phyloP scores from a whole-genome alignment of 2,329 filamentous ascomycete species.

The Dendrostoma leiphaemia region DNA sequence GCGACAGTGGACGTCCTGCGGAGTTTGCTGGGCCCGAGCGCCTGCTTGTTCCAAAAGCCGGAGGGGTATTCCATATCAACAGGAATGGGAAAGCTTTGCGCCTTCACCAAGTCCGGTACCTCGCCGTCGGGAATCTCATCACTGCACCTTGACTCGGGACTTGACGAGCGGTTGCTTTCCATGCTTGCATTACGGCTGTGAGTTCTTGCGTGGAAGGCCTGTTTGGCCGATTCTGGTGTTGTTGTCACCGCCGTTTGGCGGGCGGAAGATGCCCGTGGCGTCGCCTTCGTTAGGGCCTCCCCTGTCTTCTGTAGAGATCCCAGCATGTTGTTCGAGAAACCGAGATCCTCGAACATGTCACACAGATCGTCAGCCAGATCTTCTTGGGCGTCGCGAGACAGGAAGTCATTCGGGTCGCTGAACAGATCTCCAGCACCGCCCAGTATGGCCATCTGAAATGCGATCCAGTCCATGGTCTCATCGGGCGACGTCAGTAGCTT shows the following conservation, averaged over 20 bases:
- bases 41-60: constrained; percentile 30
- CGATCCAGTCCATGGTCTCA: constrained; percentile 59
- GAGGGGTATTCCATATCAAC: constrained; percentile 32
- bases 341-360: constrained; percentile 51
- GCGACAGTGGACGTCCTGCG: constrained; percentile 20
- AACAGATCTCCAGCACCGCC: constrained; percentile 54
- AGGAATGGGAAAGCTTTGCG: constrained; percentile 38
- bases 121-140: constrained; percentile 16
- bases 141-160: constrained; percentile 7
- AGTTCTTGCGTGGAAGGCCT: constrained; percentile 11
- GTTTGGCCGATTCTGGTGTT: constrained; percentile 4
- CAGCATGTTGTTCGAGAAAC: constrained; percentile 42
- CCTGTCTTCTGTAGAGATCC: constrained; percentile 28
- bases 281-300: neutral
- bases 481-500: constrained; percentile 39
- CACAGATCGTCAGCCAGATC: constrained; percentile 40
- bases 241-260: neutral
- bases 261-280: neutral
- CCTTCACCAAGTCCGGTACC: constrained; percentile 22
- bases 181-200: constrained; percentile 12
- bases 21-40: constrained; percentile 25
- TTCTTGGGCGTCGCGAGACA: constrained; percentile 26
- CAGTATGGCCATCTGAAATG: constrained; percentile 63
- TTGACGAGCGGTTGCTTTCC: constrained; percentile 10
- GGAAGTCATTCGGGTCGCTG: constrained; percentile 39